Evolutionary conservation across 75 land plant species (phyloP), one percentile per base, ranked within the genome.

Genomic region (Pinus tabuliformis): DNA sequence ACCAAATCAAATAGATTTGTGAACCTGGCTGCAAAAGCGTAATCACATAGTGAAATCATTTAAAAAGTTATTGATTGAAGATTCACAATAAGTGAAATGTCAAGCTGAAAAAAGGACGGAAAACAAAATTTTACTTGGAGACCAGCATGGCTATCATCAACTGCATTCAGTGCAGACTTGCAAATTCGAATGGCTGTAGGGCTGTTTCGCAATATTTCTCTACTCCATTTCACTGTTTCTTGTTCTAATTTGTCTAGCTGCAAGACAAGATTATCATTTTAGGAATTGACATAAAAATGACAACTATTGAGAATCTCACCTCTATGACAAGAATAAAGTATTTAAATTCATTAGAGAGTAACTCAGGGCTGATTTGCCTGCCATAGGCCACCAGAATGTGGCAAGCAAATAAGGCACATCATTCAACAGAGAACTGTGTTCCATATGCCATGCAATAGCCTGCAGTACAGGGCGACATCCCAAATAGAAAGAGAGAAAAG

Each of bases 61-160:
- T 20, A 68, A 39, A 45, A 42, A 42, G 42, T 3, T 42, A 68
- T 18, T 68, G 42, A 20, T 37, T 42, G 13, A 68, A 42, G n/a
- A 42, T 9, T 42, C 42, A 68, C 22, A 42, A 18, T n/a, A 21
- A 62, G 5, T 62, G 64, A 62, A 49, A 62, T 26, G 30, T 62
- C 24, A 12, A 62, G 64, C 11, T 62, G 36, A 62, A 62, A 36
- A 18, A 65, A 65, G 18, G 33, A 65, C 30, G 2, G 68, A 45
- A 64, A n/a, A 64, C 13, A 36, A 37, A 24, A 52, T 13, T 4
- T 56, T 84, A 93, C 96, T 86, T 91, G 94, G 37, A 93, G 89
- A 36, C 96, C 96, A 72, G 94, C 98, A 82, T 94, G 98, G 45
- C 98, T 95, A 81, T 94, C 99, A 81, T 97, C 99, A 49, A 91